Percentiles rank a stretch among this genome's conserved stretches.
Evolutionary conservation across 2,329 filamentous ascomycete genomes (phyloP).

Genomic region (Camptophora hylomeconis): DNA sequence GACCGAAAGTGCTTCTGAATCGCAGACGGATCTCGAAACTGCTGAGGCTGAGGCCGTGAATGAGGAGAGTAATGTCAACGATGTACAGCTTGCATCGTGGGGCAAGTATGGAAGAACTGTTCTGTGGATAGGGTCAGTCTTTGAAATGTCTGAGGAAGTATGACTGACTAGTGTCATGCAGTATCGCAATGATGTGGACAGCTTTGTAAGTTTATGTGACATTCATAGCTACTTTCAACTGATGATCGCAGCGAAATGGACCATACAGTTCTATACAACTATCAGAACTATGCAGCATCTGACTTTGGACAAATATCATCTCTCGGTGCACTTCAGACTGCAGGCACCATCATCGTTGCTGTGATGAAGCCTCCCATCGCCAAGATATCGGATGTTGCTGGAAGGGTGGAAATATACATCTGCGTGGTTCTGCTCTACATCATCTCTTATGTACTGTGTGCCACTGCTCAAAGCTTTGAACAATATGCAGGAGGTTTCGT

Average conservation of each 20-base stretch:
- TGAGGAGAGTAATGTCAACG: slow-evolving; percentile 1
- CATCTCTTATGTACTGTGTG: slow-evolving; percentile 26
- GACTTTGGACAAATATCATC: slow-evolving; percentile 25
- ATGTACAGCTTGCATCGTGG: slow-evolving; percentile 5
- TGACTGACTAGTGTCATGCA: background rate
- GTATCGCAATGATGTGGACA: slow-evolving; percentile 10
- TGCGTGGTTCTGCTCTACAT: slow-evolving; percentile 23
- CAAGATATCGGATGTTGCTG: slow-evolving; percentile 31
- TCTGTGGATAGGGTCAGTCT: slow-evolving; percentile 9
- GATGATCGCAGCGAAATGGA: slow-evolving; percentile 22
- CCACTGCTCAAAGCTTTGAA: slow-evolving; percentile 23
- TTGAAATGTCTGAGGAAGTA: no score
- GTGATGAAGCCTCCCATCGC: slow-evolving; percentile 30
- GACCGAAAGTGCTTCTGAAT: no score
- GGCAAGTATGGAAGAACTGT: slow-evolving; percentile 6
- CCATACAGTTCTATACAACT: slow-evolving; percentile 25
- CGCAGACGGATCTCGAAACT: no score
- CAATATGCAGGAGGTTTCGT: slow-evolving; percentile 26
- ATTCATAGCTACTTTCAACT: background rate
- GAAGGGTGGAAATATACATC: slow-evolving; percentile 26
- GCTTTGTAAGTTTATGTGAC: slow-evolving; percentile 7
- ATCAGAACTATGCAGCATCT: slow-evolving; percentile 30
- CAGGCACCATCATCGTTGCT: slow-evolving; percentile 26
- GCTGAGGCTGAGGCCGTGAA: no score
- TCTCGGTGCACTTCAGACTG: slow-evolving; percentile 19